These are phyloP conservation scores for Daldinia childiae DNA, from an alignment of 495 filamentous ascomycete genomes.

Conservation along the genomic window DNA sequence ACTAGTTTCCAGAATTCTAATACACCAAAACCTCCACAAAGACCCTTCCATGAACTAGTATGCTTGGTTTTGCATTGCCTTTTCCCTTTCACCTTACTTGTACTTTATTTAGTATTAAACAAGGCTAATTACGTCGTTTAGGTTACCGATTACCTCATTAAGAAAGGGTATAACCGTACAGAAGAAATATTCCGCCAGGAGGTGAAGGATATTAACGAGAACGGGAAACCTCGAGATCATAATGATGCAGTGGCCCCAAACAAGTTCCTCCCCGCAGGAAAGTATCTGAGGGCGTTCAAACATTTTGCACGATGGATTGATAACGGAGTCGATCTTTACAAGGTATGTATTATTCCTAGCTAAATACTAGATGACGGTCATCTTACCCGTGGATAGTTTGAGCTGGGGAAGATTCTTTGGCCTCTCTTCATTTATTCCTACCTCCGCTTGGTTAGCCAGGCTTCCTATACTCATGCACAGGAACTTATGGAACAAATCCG, in stretches of 20 bases:
- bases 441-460: conserved; percentile 79
- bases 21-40: background rate
- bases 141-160: conserved; percentile 96
- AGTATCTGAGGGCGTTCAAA: conserved; percentile 77
- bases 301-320: conserved; percentile 84
- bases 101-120: background rate
- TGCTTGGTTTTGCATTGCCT: background rate
- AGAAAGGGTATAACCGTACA: conserved; percentile 93
- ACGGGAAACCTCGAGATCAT: conserved; percentile 39
- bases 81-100: background rate
- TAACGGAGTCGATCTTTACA: conserved; percentile 90
- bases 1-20: background rate
- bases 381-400: conserved; percentile 68
- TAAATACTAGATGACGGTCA: background rate
- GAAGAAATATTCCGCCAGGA: conserved; percentile 94
- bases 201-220: conserved; percentile 63
- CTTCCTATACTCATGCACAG: conserved; percentile 73
- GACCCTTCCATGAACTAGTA: background rate
- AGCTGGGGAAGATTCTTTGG: conserved; percentile 86
- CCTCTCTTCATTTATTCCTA: conserved; percentile 95
- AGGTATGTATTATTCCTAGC: conserved; percentile 60
- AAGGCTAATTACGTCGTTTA: conserved; percentile 44
- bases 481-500: conserved; percentile 74
- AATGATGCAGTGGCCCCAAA: conserved; percentile 26
- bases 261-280: conserved; percentile 52